Conservation (phyloP, 441 rosid species). For the Mallotus japonicus region DNA sequence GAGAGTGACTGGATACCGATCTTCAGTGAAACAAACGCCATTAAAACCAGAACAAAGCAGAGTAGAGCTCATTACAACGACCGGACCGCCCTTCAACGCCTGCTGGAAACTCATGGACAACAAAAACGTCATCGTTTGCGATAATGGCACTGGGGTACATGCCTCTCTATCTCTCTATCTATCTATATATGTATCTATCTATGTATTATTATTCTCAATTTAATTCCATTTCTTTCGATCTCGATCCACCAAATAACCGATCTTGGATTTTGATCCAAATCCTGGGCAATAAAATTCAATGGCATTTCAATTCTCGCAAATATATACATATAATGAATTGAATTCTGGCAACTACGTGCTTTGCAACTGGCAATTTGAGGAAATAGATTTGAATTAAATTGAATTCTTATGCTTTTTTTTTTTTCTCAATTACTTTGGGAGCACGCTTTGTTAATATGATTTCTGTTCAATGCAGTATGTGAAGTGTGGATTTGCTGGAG, state of each 20-base stretch:
- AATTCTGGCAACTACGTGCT: background rate
- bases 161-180: background rate
- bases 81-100: too few species aligned
- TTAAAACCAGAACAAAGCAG: too few species aligned
- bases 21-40: background rate
- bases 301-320: too few species aligned
- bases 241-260: too few species aligned
- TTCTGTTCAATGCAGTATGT: conserved; percentile 64
- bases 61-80: too few species aligned
- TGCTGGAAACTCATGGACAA: conserved; percentile 50
- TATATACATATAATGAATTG: too few species aligned
- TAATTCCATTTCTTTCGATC: too few species aligned
- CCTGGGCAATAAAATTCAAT: too few species aligned
- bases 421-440: too few species aligned
- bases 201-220: too few species aligned
- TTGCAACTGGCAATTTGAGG: background rate
- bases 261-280: too few species aligned
- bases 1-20: background rate
- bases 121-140: conserved; percentile 85
- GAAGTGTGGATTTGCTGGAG: conserved; percentile 97
- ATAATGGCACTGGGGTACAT: conserved; percentile 90
- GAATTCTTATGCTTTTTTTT: background rate
- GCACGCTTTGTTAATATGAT: background rate
- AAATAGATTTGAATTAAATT: background rate
- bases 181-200: too few species aligned